Base-by-base conservation (phyloP, 2,329 filamentous ascomycete genomes). In the Trichoderma hamatum region DNA sequence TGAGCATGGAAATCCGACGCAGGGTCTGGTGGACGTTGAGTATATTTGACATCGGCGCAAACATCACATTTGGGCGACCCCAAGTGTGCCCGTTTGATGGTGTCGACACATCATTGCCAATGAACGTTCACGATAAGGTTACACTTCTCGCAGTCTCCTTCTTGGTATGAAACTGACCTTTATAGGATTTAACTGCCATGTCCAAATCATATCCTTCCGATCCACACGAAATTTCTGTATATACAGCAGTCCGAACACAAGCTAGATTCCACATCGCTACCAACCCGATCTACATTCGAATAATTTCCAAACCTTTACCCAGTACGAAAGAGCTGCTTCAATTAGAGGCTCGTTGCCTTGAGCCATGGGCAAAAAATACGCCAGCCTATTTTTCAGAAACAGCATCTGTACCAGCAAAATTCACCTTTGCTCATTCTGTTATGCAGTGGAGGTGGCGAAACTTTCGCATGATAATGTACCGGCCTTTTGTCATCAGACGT, bases 401-500 rank as follows among this genome's bases (percentile, higher is more conserved):
- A n/a, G 73, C 75, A 4, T 64, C 68, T 0, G 72, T 82, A 3
- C 79, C 79, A 1, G 66, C 74, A 1, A 77, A 78, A 52, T 84
- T 80, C 66, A 75, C 77, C 0, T 77, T 83, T 13, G 76, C 79
- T 1, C 80, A 83, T 28, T 78, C 78, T 3, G 79, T 84, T 24
- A 81, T 83, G 74, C 76, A 76, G 59, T 84, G 82, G 80, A 77
- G 83, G 14, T 76, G 77, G 49, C 77, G 80, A 7, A 84, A 84
- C 65, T 75, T 84, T 49, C 78, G 81, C 21, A 83, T 84, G 72
- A 81, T 84, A 64, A 83, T 84, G 78, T 84, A 83, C 70, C 75
- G 82, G 4, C 80, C 82, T 0, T 83, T 83, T 61, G 78, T 84
- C 21, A 82, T 84, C 28, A 78, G 80, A 4, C 77, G 76, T 65